Conservation (phyloP, 2,329 filamentous ascomycete species). For the Aspergillus pseudotamarii region DNA sequence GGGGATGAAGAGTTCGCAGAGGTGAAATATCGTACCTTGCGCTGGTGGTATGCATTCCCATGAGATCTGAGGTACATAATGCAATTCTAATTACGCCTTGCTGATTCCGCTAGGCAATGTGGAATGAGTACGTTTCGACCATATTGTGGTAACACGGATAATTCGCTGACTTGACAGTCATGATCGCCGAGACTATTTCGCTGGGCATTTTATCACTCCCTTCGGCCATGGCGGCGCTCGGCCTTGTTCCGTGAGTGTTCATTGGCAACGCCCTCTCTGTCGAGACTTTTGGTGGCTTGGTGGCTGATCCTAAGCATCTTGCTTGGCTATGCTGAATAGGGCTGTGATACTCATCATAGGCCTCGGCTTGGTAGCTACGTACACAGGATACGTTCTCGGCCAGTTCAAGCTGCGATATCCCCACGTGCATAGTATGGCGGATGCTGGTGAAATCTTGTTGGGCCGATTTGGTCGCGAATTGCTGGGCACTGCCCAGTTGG, state of each 20-base stretch:
- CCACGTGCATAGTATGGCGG: conserved; percentile 65
- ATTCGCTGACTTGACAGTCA: conserved; percentile 36
- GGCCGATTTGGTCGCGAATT: conserved; percentile 64
- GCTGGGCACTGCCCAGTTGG: conserved; percentile 60
- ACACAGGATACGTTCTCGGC: conserved; percentile 61
- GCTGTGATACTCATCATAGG: conserved; percentile 49
- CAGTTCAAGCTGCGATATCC: conserved; percentile 59
- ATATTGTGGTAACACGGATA: not conserved
- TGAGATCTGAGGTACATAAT: not conserved
- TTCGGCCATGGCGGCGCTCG: conserved; percentile 52
- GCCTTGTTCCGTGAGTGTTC: conserved; percentile 49
- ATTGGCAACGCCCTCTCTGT: conserved; percentile 4
- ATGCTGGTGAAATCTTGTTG: conserved; percentile 63
- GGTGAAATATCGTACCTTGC: conserved; percentile 52
- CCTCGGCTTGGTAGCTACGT: conserved; percentile 56
- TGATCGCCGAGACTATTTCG: conserved; percentile 60
- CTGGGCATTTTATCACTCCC: conserved; percentile 59
- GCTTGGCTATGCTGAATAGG: not conserved
- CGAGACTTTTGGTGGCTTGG: not conserved
- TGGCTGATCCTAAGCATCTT: not conserved
- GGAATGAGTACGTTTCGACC: conserved; percentile 35
- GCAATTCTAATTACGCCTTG: not conserved
- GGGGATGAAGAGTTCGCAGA: conserved; percentile 39
- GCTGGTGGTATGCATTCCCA: conserved; percentile 38
- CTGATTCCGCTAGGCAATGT: conserved; percentile 36